Conservation (phyloP, 148 eudicot species). For the Silene latifolia region DNA sequence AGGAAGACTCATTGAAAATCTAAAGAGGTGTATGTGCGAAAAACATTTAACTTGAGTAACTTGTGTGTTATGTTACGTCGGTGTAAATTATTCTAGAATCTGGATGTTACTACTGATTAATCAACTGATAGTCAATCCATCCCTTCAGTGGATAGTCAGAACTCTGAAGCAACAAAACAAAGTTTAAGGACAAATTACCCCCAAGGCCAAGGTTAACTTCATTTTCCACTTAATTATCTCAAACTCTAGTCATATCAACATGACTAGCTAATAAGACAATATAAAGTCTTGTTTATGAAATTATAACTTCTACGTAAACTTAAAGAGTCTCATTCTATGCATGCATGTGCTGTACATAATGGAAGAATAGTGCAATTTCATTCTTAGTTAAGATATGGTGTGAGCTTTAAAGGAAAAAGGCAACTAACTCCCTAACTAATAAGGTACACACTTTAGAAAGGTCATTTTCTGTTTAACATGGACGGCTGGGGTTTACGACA, state of each 20-base stretch:
- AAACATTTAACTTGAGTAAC: background rate
- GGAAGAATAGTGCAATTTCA: background rate
- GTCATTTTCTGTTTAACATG: conserved; percentile 8
- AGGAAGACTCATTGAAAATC: too few species aligned
- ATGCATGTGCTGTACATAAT: too few species aligned
- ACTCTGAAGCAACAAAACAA: background rate
- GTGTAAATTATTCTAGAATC: background rate
- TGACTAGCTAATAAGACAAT: background rate
- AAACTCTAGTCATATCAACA: background rate
- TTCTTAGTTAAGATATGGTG: background rate
- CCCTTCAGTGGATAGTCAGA: background rate
- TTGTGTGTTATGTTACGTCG: background rate
- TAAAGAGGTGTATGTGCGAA: too few species aligned
- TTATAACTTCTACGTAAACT: too few species aligned
- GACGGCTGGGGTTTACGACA: conserved; percentile 26
- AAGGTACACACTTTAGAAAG: background rate
- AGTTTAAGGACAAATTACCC: conserved; percentile 3
- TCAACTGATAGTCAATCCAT: background rate
- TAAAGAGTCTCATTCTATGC: too few species aligned
- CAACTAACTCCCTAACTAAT: background rate
- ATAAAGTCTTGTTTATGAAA: too few species aligned
- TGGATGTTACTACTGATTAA: background rate
- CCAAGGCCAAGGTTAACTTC: background rate
- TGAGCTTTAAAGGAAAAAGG: background rate
- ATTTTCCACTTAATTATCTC: background rate